A percentile compares a stretch with the other conserved stretches of the same genome.
phyloP scores from a whole-genome alignment of 2,329 filamentous ascomycete genomes.

The Talaromyces sp. region DNA sequence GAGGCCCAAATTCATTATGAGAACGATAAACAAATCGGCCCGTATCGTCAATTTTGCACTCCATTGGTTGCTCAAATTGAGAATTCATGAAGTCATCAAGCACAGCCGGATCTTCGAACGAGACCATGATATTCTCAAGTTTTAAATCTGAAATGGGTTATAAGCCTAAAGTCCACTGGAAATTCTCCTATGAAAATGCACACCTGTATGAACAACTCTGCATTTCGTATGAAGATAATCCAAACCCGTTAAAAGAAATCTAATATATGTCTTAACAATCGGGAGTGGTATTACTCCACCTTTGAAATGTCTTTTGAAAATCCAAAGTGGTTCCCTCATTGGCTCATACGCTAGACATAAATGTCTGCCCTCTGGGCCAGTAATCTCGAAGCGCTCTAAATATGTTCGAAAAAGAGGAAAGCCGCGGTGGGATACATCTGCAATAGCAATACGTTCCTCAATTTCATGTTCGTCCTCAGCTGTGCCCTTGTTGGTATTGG shows the following conservation, averaged over 20 bases:
- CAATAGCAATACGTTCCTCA: constrained; percentile 32
- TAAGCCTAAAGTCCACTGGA: neutral
- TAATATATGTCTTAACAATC: neutral
- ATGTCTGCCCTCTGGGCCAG: constrained; percentile 22
- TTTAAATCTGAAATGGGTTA: neutral
- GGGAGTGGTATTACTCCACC: no score
- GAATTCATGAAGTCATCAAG: neutral
- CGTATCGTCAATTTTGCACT: neutral
- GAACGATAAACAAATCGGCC: neutral
- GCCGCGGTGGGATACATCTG: constrained; percentile 29
- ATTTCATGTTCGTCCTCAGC: constrained; percentile 38
- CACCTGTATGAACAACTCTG: neutral
- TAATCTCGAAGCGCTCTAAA: constrained; percentile 13
- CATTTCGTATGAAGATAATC: neutral
- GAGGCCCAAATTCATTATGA: neutral
- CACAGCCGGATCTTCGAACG: neutral
- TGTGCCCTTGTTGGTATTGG: constrained; percentile 25
- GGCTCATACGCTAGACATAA: constrained; percentile 40
- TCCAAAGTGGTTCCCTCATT: constrained; percentile 42
- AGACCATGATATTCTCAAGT: neutral
- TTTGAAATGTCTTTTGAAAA: constrained; percentile 42
- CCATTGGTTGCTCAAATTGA: neutral
- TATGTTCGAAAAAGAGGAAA: constrained; percentile 23
- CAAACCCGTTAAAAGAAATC: neutral
- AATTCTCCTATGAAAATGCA: neutral